phyloP scores from a whole-genome alignment of 2,329 filamentous ascomycete species.

The Fusarium camptoceras region DNA sequence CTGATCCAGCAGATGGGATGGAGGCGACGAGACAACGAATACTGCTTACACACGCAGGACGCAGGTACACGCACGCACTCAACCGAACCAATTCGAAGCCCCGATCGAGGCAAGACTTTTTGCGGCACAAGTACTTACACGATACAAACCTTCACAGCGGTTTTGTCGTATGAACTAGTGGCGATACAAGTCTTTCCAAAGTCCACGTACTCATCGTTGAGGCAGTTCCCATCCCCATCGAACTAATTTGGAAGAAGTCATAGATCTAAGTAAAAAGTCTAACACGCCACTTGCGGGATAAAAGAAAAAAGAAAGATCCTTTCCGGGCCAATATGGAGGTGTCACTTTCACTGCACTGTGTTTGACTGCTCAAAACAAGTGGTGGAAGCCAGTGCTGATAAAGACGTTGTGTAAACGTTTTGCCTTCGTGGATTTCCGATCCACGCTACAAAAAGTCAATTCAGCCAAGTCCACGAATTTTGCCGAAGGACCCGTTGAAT shows the following conservation, averaged over 20 bases:
- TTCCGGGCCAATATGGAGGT: neutral
- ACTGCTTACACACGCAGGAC: slow-evolving; percentile 32
- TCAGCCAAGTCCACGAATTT: slow-evolving; percentile 5
- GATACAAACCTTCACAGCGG: slow-evolving; percentile 1
- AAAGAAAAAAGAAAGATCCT: neutral
- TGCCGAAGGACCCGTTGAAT: slow-evolving; percentile 26
- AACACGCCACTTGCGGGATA: slow-evolving; percentile 23
- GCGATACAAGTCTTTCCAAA: slow-evolving; percentile 17
- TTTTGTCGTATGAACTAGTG: slow-evolving; percentile 1
- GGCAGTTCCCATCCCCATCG: neutral
- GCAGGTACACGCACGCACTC: slow-evolving; percentile 27
- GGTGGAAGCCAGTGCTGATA: slow-evolving; percentile 26
- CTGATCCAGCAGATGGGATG: slow-evolving; percentile 7
- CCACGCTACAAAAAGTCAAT: slow-evolving; percentile 30
- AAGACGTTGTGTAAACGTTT: slow-evolving; percentile 1
- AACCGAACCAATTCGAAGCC: slow-evolving; percentile 13
- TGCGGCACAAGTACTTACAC: slow-evolving; percentile 5
- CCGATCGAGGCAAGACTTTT: slow-evolving; percentile 8
- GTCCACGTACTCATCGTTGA: slow-evolving; percentile 18
- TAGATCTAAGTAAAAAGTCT: slow-evolving; percentile 19
- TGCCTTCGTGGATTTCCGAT: slow-evolving; percentile 7
- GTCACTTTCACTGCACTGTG: slow-evolving; percentile 10
- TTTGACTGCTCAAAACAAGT: neutral
- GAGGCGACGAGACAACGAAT: slow-evolving; percentile 17
- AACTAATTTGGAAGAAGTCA: slow-evolving; percentile 1